Evolutionary conservation across 768 basidiomycete genomes (phyloP), one percentile per base, ranked within the genome.

Genomic region (Boletus sp.): DNA sequence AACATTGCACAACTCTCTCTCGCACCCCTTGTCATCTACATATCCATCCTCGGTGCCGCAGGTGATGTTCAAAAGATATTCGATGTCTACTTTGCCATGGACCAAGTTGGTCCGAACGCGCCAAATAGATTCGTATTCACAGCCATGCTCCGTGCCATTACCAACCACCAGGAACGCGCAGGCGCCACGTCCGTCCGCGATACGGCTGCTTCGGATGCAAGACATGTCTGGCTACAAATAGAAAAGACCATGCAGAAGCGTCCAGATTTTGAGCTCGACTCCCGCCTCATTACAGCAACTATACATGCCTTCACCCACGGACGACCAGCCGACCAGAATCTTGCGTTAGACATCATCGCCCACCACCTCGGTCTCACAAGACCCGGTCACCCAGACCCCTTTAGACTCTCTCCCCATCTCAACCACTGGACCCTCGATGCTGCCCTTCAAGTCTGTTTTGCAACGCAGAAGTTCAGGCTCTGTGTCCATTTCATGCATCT

Each of bases 81-180:
- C 61, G 89, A 92, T 57, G 82, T 92, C 48, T 92, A 85, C 72
- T 82, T 89, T 60, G 77, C 77, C 14, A 71, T 93, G 68, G 84
- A 86, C 53, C 65, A 77, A n/a, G 78, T 82, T 4, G 89, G 89
- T 8, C 81, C 80, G 4, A 65, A 85, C n/a, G 76, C 83, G 0
- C 83, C 90, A 5, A 76, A 86, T 61, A 76, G 77, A 50, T 77
- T 78, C 60, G 75, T 89, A 24, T 92, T 82, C 69, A 82, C 86
- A 8, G 80, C 82, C 47, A 81, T 93, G 74, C 81, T 94, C 64
- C 76, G 77, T 44, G 81, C 82, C 47, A 67, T 69, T 64, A 78
- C 52, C 64, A 59, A 54, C 33, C 53, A 60, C 45, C 65, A 58
- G 56, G 57, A 61, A 48, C 64, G 52, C 18, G 57, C 61, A 42